These are phyloP conservation scores for Corynespora cassiicola DNA, from an alignment of 2,329 filamentous ascomycete genomes.

Conservation along the genomic window DNA sequence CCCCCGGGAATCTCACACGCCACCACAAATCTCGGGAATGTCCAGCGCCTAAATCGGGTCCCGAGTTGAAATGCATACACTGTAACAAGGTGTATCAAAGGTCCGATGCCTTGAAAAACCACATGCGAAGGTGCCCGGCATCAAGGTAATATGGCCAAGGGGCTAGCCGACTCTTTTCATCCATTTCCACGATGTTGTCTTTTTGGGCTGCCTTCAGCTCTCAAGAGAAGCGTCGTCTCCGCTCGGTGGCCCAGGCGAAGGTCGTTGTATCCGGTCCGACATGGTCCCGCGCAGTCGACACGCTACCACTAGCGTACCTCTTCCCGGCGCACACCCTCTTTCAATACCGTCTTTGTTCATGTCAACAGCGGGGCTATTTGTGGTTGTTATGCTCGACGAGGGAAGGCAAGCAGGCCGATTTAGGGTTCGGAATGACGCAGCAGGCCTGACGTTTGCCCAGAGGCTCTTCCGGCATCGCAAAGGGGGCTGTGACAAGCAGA, in stretches of 20 bases:
- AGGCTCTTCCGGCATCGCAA: too few relatives aligned
- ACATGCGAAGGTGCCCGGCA: slow-evolving; percentile 18
- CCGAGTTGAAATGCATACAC: background rate
- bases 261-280: background rate
- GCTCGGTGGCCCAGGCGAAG: background rate
- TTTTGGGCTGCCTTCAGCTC: background rate
- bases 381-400: too few relatives aligned
- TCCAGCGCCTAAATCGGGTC: slow-evolving; percentile 7
- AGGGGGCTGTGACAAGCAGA: too few relatives aligned
- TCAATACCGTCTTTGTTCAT: too few relatives aligned
- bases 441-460: too few relatives aligned
- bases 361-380: too few relatives aligned
- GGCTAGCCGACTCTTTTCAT: slow-evolving; percentile 3
- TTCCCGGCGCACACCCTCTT: too few relatives aligned
- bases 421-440: too few relatives aligned
- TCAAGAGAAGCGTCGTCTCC: too few relatives aligned
- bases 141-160: slow-evolving; percentile 3
- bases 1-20: slow-evolving; percentile 34
- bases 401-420: too few relatives aligned
- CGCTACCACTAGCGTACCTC: too few relatives aligned
- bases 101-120: slow-evolving; percentile 15
- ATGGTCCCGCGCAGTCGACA: background rate
- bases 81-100: background rate
- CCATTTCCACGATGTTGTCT: background rate
- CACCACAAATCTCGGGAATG: slow-evolving; percentile 33